Percentiles rank a stretch among this genome's conserved stretches.
Conservation (phyloP, 495 filamentous ascomycete species). For the Penicillium herquei region DNA sequence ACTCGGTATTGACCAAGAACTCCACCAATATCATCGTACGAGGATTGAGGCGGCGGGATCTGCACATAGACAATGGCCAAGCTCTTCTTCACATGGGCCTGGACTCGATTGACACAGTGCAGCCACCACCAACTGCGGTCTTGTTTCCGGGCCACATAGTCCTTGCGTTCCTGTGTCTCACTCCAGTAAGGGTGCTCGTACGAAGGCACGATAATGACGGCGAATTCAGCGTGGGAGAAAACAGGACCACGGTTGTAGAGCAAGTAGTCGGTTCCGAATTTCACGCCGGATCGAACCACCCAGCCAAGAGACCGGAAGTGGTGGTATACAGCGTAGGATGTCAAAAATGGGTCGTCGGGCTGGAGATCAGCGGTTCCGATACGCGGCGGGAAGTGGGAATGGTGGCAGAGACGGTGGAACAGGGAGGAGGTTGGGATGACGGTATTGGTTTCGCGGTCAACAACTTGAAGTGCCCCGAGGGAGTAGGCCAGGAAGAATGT, state of each 20-base stretch:
- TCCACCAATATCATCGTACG: constrained; percentile 54
- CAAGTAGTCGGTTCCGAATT: constrained; percentile 91
- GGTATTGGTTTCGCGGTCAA: constrained; percentile 50
- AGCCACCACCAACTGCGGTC: constrained; percentile 83
- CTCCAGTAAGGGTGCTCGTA: constrained; percentile 77
- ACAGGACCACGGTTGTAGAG: constrained; percentile 94
- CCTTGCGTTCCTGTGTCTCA: constrained; percentile 46
- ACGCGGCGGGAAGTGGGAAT: constrained; percentile 67
- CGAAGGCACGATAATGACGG: constrained; percentile 76
- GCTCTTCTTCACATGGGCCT: constrained; percentile 83
- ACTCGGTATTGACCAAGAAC: constrained; percentile 72
- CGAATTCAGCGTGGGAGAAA: constrained; percentile 93
- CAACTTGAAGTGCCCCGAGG: constrained; percentile 72
- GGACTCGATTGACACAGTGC: constrained; percentile 88
- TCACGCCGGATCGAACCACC: constrained; percentile 91
- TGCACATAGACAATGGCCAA: constrained; percentile 89
- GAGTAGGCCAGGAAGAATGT: constrained; percentile 86
- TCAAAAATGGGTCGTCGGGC: constrained; percentile 79
- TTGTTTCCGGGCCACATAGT: constrained; percentile 46
- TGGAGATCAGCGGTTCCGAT: constrained; percentile 32
- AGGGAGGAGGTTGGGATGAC: constrained; percentile 44
- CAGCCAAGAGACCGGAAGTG: constrained; percentile 96
- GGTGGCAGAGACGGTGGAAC: constrained; percentile 61
- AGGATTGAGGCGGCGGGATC: constrained; percentile 64
- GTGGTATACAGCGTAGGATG: constrained; percentile 88